A percentile compares a stretch with the other conserved stretches of the same genome.
These are phyloP conservation scores for Tolypocladium nubicola DNA, from an alignment of 2,329 filamentous ascomycete species.

Conservation along the genomic window DNA sequence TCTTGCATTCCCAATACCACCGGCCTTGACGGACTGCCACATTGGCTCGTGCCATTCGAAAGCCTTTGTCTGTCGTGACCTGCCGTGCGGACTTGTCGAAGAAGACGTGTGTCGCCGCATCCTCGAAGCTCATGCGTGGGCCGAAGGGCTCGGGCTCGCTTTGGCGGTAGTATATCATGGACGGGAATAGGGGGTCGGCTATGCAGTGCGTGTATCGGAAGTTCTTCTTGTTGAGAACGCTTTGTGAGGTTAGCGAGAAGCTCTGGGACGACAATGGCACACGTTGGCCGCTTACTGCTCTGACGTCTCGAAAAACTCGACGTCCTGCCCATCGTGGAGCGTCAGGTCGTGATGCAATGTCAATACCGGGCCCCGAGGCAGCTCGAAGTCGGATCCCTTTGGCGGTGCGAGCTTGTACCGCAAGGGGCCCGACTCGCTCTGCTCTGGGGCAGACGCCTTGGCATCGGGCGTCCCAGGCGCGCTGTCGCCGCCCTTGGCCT, in stretches of 20 bases:
- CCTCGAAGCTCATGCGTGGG: constrained; percentile 84
- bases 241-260: constrained; percentile 12
- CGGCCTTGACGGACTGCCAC: constrained; percentile 81
- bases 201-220: constrained; percentile 89
- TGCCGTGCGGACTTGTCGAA: constrained; percentile 67
- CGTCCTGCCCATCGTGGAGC: constrained; percentile 38
- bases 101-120: constrained; percentile 75
- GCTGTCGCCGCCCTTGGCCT: constrained; percentile 47
- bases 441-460: constrained; percentile 25
- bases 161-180: constrained; percentile 79
- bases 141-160: constrained; percentile 78
- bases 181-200: constrained; percentile 76
- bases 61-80: constrained; percentile 85
- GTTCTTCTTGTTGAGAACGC: constrained; percentile 55
- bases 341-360: constrained; percentile 35
- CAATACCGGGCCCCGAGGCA: constrained; percentile 46
- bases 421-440: constrained; percentile 39
- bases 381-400: constrained; percentile 50
- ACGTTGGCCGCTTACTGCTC: constrained; percentile 43
- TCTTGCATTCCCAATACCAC: constrained; percentile 90
- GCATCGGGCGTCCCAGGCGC: constrained; percentile 47
- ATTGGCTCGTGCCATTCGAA: constrained; percentile 83
- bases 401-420: constrained; percentile 56
- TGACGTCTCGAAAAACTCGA: constrained; percentile 52
- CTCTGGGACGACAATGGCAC: neutral